phyloP scores from a whole-genome alignment of 495 filamentous ascomycete species.

The Symbiotaphrina buchneri region DNA sequence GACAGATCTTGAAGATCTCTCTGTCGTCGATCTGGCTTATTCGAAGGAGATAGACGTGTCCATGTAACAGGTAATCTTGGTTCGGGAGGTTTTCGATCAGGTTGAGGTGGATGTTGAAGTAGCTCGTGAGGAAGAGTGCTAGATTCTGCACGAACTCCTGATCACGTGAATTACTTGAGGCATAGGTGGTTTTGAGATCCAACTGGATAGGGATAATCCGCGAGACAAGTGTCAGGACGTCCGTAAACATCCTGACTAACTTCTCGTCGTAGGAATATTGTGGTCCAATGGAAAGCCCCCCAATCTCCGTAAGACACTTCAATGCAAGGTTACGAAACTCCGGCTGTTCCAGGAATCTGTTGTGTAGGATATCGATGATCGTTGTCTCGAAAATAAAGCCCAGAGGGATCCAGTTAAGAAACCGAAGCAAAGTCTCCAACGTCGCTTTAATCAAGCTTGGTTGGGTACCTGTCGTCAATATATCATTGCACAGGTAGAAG shows the following conservation, averaged over 20 bases:
- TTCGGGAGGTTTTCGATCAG: slow-evolving; percentile 91
- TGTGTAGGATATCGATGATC: slow-evolving; percentile 83
- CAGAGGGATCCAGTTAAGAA: slow-evolving; percentile 96
- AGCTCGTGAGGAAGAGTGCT: slow-evolving; percentile 86
- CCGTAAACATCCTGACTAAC: slow-evolving; percentile 90
- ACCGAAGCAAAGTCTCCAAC: slow-evolving; percentile 79
- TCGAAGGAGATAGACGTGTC: slow-evolving; percentile 91
- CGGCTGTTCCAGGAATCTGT: slow-evolving; percentile 68
- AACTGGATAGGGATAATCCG: slow-evolving; percentile 75
- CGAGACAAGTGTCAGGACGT: slow-evolving; percentile 70
- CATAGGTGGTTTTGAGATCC: slow-evolving; percentile 76
- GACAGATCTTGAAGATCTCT: slow-evolving; percentile 97
- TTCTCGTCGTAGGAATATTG: slow-evolving; percentile 74
- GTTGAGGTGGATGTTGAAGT: slow-evolving; percentile 77
- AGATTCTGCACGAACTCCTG: slow-evolving; percentile 97
- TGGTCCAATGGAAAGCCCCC: slow-evolving; percentile 59
- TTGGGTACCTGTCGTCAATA: slow-evolving; percentile 71
- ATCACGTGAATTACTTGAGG: slow-evolving; percentile 72
- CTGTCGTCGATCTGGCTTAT: slow-evolving; percentile 97
- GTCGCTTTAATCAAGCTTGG: slow-evolving; percentile 81
- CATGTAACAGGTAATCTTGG: slow-evolving; percentile 79
- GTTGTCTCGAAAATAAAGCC: slow-evolving; percentile 97
- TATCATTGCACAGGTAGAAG: slow-evolving; percentile 88
- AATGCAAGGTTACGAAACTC: slow-evolving; percentile 94
- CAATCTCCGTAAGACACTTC: slow-evolving; percentile 94